Base-by-base conservation (phyloP, 345 rosid genomes). In the Aegle marmelos region DNA sequence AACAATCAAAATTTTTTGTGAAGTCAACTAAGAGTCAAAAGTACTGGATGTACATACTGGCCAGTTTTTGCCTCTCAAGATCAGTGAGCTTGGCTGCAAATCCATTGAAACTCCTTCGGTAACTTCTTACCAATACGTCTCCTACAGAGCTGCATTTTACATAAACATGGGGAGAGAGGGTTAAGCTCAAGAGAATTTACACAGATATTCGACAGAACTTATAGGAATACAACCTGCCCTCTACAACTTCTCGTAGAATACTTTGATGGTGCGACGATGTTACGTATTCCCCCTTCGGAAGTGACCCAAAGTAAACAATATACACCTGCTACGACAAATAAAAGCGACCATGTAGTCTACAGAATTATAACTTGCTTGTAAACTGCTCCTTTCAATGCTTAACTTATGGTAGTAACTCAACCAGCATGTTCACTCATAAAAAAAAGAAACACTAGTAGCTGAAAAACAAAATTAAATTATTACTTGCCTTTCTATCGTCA, bases 231-330 rank as follows among this genome's bases (percentile, higher is more conserved):
- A 50, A 76, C 88, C 80, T 76, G 39, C 22, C 48, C 2, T 27
- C 62, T 13, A 45, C 45, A 22, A 80, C 68, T 72, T 73, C 62
- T 34, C 78, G 75, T 62, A 87, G 78, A 74, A 88, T 50, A 45
- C 30, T 80, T 9, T 16, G 72, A 69, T 85, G 89, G 21, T 56
- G 71, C 50, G 86, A 74, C 14, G 83, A 30, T 21, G 72, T 69
- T 33, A 67, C 39, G 56, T 79, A 71, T 27, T 73, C 62, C 9
- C 71, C 79, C 16, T 61, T 56, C n/a, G 83, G 82, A 70, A 84
- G 78, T 16, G 89, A 69, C 31, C 89, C 91, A 84, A 86, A 56
- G 78, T 88, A 88, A 30, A 83, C 89, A 56, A 88, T 83, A 30
- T 81, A 69, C 2, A 72, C 66, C 87, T 84, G 74, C 72, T 5